Base-by-base conservation (phyloP, 1,284 basidiomycete genomes). In the Tranzscheliella williamsii region DNA sequence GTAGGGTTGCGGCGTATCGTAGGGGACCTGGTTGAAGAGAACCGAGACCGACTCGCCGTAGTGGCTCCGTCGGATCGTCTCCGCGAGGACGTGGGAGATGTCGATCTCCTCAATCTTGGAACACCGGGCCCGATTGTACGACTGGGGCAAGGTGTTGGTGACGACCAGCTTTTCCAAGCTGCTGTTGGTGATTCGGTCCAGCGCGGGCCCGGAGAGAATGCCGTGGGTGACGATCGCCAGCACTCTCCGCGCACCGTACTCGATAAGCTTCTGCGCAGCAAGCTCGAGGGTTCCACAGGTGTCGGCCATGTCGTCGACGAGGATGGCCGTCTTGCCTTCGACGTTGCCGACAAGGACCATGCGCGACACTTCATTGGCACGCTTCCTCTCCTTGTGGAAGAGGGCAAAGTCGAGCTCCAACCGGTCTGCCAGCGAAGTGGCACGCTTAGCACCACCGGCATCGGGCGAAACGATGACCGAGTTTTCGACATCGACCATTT, bases 221-320 rank as follows among this genome's bases (percentile, higher is more conserved):
- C 95, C 95, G 79, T 99, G 95, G 33, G 95, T 99, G 52, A 97
- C 95, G 75, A 98, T 87, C 53, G 90, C 95, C 74, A 87, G 87
- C 48, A 95, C 89, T 76, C 86, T 85, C 35, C 82, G 80, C 11
- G 92, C 94, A 2, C 95, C 95, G 8, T 91, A 90, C 75, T 97
- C 91, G 36, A 88, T 81, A 33, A 99, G 84, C 71, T 94, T 90
- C 62, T 85, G 82, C 4, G 95, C 89, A 2, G 95, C 95, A 30
- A 96, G 83, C 68, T 91, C 92, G 44, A 99, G 84, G 49, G 95
- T 99, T 33, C 95, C 95, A 77, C 95, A 99, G 32, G 95, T 98
- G 80, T 99, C 95, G 41, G 95, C 78, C 95, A 99, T 99, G 81
- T 99, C 95, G 83, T 98, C 95, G 41, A 98, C 93, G n/a, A 99